A percentile compares a stretch with the other conserved stretches of the same genome.
Evolutionary conservation across 305 asterid genomes (phyloP).

Genomic region (Fraxinus baroniana): DNA sequence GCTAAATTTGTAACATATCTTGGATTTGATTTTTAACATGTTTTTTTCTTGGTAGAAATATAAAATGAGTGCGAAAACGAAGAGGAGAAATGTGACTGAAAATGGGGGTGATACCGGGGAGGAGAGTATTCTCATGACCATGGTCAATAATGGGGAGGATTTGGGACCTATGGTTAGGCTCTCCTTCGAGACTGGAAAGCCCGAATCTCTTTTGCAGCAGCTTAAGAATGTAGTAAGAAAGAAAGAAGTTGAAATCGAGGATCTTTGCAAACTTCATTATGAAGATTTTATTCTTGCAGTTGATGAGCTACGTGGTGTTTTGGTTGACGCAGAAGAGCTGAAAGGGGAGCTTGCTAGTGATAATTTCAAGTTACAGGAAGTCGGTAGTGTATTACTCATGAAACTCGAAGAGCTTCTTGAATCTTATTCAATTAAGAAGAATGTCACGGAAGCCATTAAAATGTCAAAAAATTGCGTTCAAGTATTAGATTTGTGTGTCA

Average conservation of each 20-base stretch:
- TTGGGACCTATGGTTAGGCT: slow-evolving; percentile 90
- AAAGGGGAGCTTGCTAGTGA: slow-evolving; percentile 82
- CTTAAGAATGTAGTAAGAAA: slow-evolving; percentile 68
- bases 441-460: slow-evolving; percentile 77
- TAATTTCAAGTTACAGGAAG: slow-evolving; percentile 80
- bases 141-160: slow-evolving; percentile 84
- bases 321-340: slow-evolving; percentile 93
- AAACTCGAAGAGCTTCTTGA: slow-evolving; percentile 88
- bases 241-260: slow-evolving; percentile 92
- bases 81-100: slow-evolving; percentile 55
- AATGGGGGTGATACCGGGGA: slow-evolving; percentile 76
- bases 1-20: slow-evolving; percentile 14
- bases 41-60: slow-evolving; percentile 14
- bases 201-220: slow-evolving; percentile 77
- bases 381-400: slow-evolving; percentile 65
- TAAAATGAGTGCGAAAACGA: slow-evolving; percentile 57
- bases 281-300: slow-evolving; percentile 90
- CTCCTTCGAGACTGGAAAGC: slow-evolving; percentile 75
- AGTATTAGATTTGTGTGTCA: slow-evolving; percentile 77
- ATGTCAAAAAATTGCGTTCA: slow-evolving; percentile 72
- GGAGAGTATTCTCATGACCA: slow-evolving; percentile 79
- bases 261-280: slow-evolving; percentile 90
- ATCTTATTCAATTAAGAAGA: slow-evolving; percentile 67
- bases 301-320: slow-evolving; percentile 93
- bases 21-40: slow-evolving; percentile 32